Conservation (phyloP, 2,329 filamentous ascomycete species). For the Karstenula rhodostoma region DNA sequence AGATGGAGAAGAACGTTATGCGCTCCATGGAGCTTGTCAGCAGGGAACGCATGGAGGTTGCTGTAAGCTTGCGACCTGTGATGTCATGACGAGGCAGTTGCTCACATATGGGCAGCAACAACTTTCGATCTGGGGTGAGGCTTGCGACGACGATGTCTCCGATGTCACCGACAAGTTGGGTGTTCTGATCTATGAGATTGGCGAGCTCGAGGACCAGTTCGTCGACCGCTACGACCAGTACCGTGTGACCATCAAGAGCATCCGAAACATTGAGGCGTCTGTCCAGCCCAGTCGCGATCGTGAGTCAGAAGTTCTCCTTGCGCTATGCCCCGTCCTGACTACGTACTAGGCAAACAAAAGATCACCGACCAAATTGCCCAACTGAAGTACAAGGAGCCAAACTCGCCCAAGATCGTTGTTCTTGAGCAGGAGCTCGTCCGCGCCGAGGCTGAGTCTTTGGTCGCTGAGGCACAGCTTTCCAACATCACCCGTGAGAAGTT, state of each 20-base stretch:
- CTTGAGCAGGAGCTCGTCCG: constrained; percentile 98
- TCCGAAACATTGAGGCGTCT: constrained; percentile 97
- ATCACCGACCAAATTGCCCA: constrained; percentile 99
- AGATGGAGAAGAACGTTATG: constrained; percentile 99
- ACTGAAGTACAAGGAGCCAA: constrained; percentile 99
- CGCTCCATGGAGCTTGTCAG: constrained; percentile 95
- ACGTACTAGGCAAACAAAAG: constrained; percentile 85
- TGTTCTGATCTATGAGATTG: constrained; percentile 97
- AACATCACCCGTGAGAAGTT: constrained; percentile 99
- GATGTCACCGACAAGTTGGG: constrained; percentile 99
- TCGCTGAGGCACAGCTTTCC: constrained; percentile 96
- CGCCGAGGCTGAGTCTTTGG: constrained; percentile 97
- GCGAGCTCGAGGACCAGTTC: constrained; percentile 96
- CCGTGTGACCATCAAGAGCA: constrained; percentile 98
- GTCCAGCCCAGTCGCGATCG: constrained; percentile 98
- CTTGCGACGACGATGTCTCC: constrained; percentile 94
- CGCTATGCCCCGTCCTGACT: constrained; percentile 9
- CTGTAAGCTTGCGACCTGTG: constrained; percentile 68
- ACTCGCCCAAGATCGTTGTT: constrained; percentile 96
- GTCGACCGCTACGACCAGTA: constrained; percentile 99
- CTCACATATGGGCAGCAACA: constrained; percentile 75
- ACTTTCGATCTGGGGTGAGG: constrained; percentile 97
- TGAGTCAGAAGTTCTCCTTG: constrained; percentile 58
- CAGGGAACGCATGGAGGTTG: constrained; percentile 97
- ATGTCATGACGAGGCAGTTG: constrained; percentile 11